These are phyloP conservation scores for Lepidium sativum DNA, from an alignment of 345 rosid species.

Conservation along the genomic window DNA sequence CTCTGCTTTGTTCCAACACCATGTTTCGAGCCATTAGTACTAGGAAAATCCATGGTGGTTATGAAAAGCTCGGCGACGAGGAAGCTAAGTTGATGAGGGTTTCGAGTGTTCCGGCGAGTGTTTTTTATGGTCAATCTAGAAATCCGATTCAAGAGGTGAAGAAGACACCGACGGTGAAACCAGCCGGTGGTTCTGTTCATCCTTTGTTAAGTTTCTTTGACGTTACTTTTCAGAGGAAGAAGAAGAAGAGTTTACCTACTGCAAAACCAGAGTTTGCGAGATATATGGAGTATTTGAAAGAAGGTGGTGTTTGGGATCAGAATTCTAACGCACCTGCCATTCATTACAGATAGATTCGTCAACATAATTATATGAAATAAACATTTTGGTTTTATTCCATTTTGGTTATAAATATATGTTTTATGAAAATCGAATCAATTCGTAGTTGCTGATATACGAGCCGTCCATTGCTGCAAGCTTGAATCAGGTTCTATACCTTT, in stretches of 20 bases:
- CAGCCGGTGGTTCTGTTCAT: constrained; percentile 38
- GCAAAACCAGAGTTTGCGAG: constrained; percentile 65
- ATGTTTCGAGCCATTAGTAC: constrained; percentile 80
- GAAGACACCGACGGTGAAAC: constrained; percentile 21
- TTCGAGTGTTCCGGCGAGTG: constrained; percentile 36
- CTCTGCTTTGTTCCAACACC: neutral
- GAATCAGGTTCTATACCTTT: constrained; percentile 19
- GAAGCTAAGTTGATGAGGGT: constrained; percentile 32
- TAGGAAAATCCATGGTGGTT: constrained; percentile 33
- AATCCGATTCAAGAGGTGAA: constrained; percentile 10
- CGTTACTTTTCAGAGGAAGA: constrained; percentile 18
- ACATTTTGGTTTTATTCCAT: too few species aligned
- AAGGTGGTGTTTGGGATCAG: constrained; percentile 68
- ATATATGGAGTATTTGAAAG: constrained; percentile 64
- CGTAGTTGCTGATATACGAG: neutral
- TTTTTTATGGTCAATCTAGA: constrained; percentile 15
- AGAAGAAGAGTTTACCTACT: constrained; percentile 45
- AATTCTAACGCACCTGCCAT: constrained; percentile 48
- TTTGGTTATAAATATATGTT: neutral
- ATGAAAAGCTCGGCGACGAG: constrained; percentile 42
- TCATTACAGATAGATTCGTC: constrained; percentile 30
- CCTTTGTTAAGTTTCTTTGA: constrained; percentile 56
- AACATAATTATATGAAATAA: too few species aligned
- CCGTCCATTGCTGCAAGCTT: constrained; percentile 12
- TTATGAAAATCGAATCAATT: neutral